phyloP scores from a whole-genome alignment of 2,329 filamentous ascomycete genomes.

The Aschersonia sp. region DNA sequence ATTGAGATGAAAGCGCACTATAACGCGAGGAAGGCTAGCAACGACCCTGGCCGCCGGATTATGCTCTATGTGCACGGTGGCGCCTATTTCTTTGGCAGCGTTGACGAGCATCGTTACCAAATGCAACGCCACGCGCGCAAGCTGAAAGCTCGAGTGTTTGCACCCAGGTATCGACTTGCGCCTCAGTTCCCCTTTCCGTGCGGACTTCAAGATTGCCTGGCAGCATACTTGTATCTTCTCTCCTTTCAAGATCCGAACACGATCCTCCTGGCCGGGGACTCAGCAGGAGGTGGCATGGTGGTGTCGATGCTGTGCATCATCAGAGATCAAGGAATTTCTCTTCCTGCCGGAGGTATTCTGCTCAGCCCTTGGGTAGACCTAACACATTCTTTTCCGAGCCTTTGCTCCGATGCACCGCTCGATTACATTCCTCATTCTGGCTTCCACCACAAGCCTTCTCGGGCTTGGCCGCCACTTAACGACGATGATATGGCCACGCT shows the following conservation, averaged over 20 bases:
- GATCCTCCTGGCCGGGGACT: constrained; percentile 82
- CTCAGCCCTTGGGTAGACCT: constrained; percentile 95
- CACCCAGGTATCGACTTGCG: constrained; percentile 72
- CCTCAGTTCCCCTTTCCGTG: constrained; percentile 96
- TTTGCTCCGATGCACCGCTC: constrained; percentile 53
- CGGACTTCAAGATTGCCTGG: constrained; percentile 76
- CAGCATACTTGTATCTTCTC: constrained; percentile 74
- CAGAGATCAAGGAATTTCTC: constrained; percentile 66
- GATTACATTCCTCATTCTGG: constrained; percentile 85
- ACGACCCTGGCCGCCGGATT: constrained; percentile 51
- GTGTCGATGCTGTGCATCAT: constrained; percentile 65
- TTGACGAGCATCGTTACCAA: constrained; percentile 96
- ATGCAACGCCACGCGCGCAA: constrained; percentile 92
- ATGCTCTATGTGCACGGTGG: constrained; percentile 94
- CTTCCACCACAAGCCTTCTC: constrained; percentile 80
- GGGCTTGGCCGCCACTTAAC: constrained; percentile 85
- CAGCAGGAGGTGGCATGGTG: constrained; percentile 84
- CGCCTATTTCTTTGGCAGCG: constrained; percentile 88
- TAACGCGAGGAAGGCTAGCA: constrained; percentile 49
- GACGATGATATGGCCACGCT: constrained; percentile 52
- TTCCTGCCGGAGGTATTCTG: constrained; percentile 80
- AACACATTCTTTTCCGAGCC: constrained; percentile 87
- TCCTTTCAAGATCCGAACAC: constrained; percentile 62
- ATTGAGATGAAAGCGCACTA: constrained; percentile 80
- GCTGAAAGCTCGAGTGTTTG: constrained; percentile 77